Evolutionary conservation across 768 basidiomycete species (phyloP), one percentile per base, ranked within the genome.

Genomic region (Pholiota conissans): DNA sequence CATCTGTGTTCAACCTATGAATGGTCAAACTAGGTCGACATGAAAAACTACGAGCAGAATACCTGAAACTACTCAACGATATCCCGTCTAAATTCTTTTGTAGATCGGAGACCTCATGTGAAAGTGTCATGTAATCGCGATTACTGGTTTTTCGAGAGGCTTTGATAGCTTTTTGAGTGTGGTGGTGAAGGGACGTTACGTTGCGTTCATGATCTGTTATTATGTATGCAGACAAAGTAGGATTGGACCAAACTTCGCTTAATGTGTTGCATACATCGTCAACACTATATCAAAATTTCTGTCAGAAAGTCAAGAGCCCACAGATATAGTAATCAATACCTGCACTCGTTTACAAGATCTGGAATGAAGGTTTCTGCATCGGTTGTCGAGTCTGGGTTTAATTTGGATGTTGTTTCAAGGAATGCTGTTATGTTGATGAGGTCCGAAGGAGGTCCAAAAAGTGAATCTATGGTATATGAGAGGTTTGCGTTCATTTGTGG

Each of bases 401-500:
- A 49, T 10, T 57, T 55, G 32, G 56, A 71, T 49, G 72, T 65
- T 48, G 72, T 64, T 11, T 74, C 69, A 13, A 82, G 58, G 62
- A 87, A 87, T 1, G 69, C 69, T 26, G 65, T 66, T 45, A 89
- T 60, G 45, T 81, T 67, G 29, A 89, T 75, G 24, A 64, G 72
- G 30, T 85, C 79, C 37, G 87, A 89, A 20, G 85, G 74, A 40
- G 86, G 87, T 0, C 87, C 87, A 69, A 88, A 85, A 54, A 81
- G 75, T 29, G 80, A 84, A 60, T 85, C 84, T 52, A 75, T 65
- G 50, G 59, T 66, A 56, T 71, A 59, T 8, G 67, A 57, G 32
- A 69, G 67, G 24, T 66, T 65, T 27, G 69, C 58, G 45, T 72
- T 68, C 71, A 73, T 71, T 49, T 20, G 48, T 32, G 8, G 40